A percentile compares a stretch with the other conserved stretches of the same genome.
These are phyloP conservation scores for Nephelium lappaceum DNA, from an alignment of 345 rosid species.

Conservation along the genomic window DNA sequence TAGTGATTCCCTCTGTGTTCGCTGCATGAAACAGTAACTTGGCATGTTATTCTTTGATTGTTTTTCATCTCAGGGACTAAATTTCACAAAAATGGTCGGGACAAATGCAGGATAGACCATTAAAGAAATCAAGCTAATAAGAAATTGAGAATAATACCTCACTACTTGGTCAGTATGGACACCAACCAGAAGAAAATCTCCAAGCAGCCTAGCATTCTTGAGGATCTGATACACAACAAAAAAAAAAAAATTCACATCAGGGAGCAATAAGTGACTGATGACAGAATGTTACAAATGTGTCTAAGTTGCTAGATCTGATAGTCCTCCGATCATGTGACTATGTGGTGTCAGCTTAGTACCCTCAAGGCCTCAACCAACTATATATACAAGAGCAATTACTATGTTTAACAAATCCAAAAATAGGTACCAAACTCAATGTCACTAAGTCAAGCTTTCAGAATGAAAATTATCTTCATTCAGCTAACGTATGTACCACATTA, in stretches of 20 bases:
- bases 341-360: background rate
- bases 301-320: background rate
- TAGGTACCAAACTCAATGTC: background rate
- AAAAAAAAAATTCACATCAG: background rate
- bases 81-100: background rate
- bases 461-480: background rate
- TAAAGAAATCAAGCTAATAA: conserved; percentile 8
- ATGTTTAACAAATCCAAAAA: background rate
- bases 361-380: background rate
- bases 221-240: conserved; percentile 60
- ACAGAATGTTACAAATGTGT: background rate
- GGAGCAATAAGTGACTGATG: background rate
- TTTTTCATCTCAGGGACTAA: background rate
- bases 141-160: conserved; percentile 51
- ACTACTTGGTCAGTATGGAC: conserved; percentile 82
- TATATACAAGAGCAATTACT: background rate
- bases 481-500: background rate
- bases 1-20: conserved; percentile 69
- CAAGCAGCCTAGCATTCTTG: conserved; percentile 84
- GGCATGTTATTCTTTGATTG: background rate
- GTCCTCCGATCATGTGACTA: background rate
- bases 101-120: conserved; percentile 6
- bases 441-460: background rate
- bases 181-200: conserved; percentile 94
- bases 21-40: conserved; percentile 42